phyloP scores from a whole-genome alignment of 2,329 filamentous ascomycete species.

The Trichophyton rubrum region DNA sequence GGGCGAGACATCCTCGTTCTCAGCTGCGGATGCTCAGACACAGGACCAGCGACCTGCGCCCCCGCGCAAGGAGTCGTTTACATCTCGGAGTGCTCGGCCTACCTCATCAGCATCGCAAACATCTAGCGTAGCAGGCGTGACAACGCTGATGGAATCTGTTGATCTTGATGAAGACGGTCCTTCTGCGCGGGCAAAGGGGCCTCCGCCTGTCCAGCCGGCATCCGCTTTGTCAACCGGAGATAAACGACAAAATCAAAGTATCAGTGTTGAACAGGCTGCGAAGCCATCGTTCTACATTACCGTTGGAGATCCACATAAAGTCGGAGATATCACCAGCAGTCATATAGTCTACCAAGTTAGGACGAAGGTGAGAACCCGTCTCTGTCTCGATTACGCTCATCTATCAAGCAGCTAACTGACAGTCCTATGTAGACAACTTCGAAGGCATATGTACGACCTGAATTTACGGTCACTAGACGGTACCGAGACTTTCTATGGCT shows the following conservation, averaged over 20 bases:
- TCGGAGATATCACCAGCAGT: conserved; percentile 89
- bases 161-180: conserved; percentile 57
- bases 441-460: conserved; percentile 83
- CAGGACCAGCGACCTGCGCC: conserved; percentile 45
- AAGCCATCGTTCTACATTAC: conserved; percentile 84
- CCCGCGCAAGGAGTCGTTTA: conserved; percentile 45
- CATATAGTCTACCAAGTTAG: conserved; percentile 96
- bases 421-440: conserved; percentile 61
- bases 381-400: background rate
- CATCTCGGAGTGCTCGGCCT: conserved; percentile 26
- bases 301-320: conserved; percentile 94
- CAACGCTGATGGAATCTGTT: conserved; percentile 44
- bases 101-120: conserved; percentile 33
- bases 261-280: conserved; percentile 83
- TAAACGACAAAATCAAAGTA: conserved; percentile 55
- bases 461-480: conserved; percentile 84
- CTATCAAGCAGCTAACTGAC: background rate
- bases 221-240: conserved; percentile 26
- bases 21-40: conserved; percentile 17
- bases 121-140: conserved; percentile 38
- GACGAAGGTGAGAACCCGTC: conserved; percentile 56
- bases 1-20: conserved; percentile 29
- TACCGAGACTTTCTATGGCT: conserved; percentile 98
- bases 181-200: conserved; percentile 44
- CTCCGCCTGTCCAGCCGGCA: conserved; percentile 46